Evolutionary conservation across 73 alveolate genomes (phyloP).

Genomic region (Stentor roeselii): DNA sequence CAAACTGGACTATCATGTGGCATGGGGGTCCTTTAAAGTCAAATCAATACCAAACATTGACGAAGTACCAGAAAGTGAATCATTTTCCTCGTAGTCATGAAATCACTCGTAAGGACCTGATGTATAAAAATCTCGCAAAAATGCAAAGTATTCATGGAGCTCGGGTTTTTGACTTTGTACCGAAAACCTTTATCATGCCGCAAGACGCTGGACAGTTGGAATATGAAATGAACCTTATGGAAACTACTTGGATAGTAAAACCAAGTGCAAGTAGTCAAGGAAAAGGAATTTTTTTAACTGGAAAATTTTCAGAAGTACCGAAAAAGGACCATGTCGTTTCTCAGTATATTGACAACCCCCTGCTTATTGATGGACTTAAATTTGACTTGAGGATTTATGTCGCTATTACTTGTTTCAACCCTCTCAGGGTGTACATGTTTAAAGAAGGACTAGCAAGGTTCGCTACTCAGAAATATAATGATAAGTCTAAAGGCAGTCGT

Average conservation of each 20-base stretch:
- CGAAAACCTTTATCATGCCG: slow-evolving; percentile 71
- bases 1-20: slow-evolving; percentile 64
- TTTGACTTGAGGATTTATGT: slow-evolving; percentile 94
- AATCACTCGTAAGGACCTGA: slow-evolving; percentile 69
- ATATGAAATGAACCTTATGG: slow-evolving; percentile 46
- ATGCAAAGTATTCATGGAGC: slow-evolving; percentile 65
- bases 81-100: slow-evolving; percentile 79
- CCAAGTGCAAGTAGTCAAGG: slow-evolving; percentile 88
- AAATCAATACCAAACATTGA: slow-evolving; percentile 39
- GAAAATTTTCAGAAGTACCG: slow-evolving; percentile 50
- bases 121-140: slow-evolving; percentile 55
- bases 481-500: slow-evolving; percentile 35
- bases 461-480: slow-evolving; percentile 85
- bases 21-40: slow-evolving; percentile 39
- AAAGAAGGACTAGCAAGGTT: slow-evolving; percentile 92
- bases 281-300: slow-evolving; percentile 81
- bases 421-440: slow-evolving; percentile 78
- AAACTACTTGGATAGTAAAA: slow-evolving; percentile 67
- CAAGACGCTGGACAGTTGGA: slow-evolving; percentile 45
- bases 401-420: slow-evolving; percentile 81
- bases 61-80: slow-evolving; percentile 58
- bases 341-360: slow-evolving; percentile 86
- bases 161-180: slow-evolving; percentile 61
- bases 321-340: slow-evolving; percentile 53
- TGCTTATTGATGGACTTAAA: slow-evolving; percentile 77